Evolutionary conservation across 78 protist genomes (phyloP), one percentile per base, ranked within the genome.

Genomic region (Dictyostelium purpureum): DNA sequence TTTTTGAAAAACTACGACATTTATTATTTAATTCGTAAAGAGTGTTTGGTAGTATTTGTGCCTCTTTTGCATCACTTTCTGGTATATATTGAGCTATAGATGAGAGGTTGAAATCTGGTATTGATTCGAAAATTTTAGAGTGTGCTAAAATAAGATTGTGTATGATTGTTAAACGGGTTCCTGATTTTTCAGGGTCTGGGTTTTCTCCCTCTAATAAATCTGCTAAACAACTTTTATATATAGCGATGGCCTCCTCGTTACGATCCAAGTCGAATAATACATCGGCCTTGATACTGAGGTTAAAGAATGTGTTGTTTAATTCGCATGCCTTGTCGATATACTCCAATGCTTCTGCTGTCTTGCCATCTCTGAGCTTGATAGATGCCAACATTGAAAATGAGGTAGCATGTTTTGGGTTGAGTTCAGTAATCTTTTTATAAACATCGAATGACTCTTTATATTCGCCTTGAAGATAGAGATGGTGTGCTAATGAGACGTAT

Each of bases 71-170:
- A 14, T 24, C 18, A 33, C 16, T 33, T 6, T 63, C 42, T 4
- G 33, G 26, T 4, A 33, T 19, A 12, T 63, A 16, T 63, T 37
- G 71, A 35, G 33, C 26, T 33, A 16, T 37, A 0, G 71, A 33
- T 12, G 71, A 33, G 4, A 57, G 33, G 19, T 40, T n/a, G n/a
- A n/a, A n/a, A n/a, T n/a, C n/a, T n/a, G n/a, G n/a, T n/a, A n/a
- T n/a, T n/a, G n/a, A n/a, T n/a, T n/a, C n/a, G n/a, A n/a, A n/a
- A n/a, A n/a, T n/a, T n/a, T n/a, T 47, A 4, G 77, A 33, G 21
- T 42, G 35, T 38, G 75, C 66, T 21, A 52, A 14, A 4, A 85
- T n/a, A 56, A 85, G 6, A 42, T 85, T 85, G 49, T 85, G 82
- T 12, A 85, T 66, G n/a, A 85, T 1, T 1, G 43, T 31, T 18